Evolutionary conservation across 2,329 filamentous ascomycete species (phyloP), one percentile per base, ranked within the genome.

Genomic region (Pleomassaria siparia): DNA sequence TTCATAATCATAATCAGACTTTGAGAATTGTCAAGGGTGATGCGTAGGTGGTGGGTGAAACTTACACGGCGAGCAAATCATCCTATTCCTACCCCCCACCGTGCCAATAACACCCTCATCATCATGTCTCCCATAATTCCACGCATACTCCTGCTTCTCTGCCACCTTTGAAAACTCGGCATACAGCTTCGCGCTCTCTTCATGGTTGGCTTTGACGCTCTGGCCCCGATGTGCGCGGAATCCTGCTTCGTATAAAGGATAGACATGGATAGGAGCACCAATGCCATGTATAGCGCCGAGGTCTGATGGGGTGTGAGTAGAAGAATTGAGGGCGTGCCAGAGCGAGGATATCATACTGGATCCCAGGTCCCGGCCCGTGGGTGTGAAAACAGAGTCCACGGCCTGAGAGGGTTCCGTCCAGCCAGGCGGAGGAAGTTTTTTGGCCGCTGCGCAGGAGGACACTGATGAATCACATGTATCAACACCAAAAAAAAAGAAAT

Each of bases 31-130:
- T 8, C 9, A 36, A 36, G 3, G 18, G 12, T 29, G 22, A 28
- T 11, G 6, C 26, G 15, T 29, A 16, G 25, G 40, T 21, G 26
- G 10, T 22, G n/a, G 18, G 8, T 1, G 24, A 5, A 28, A 35
- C 78, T 44, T 64, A 86, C 84, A 88, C 12, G 85, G 85, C 40
- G 76, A 80, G 60, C 83, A 87, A 44, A 88, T 87, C 79, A 87
- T 84, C 15, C 85, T 72, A 56, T 87, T 88, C 53, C 72, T 78
- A 58, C 74, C 74, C 0, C 75, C 74, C 2, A 84, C 72, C 0
- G 72, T 79, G 1, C 74, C 76, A 54, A 88, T 86, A 0, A 63
- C 67, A 16, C 80, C 64, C n/a, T 74, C 71, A 0, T 73, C 76
- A 32, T 76, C 73, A 0, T 72, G 66, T 41, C 72, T 71, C 0